Evolutionary conservation across 202 grass and related monocot genomes (phyloP), one percentile per base, ranked within the genome.

Genomic region (Eragrostis tef): DNA sequence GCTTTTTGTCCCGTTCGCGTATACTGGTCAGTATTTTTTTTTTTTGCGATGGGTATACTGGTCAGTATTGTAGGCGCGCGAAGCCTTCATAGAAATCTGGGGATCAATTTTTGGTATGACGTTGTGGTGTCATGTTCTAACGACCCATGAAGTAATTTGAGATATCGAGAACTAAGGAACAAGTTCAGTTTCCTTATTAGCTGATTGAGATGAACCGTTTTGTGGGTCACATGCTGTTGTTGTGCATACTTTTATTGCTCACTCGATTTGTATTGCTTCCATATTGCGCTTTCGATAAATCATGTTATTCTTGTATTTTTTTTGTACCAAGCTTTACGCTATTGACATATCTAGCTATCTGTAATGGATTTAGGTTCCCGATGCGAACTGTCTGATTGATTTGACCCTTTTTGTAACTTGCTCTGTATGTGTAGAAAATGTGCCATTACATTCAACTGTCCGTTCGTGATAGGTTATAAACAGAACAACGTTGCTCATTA

Each of bases 41-140:
- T n/a, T n/a, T n/a, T n/a, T n/a, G n/a, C n/a, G n/a, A n/a, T n/a
- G n/a, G n/a, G 58, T 41, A 1, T 25, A 21, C 6, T 56, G 9
- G 15, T 47, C 9, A 56, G 6, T 48, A 20, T 11, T 73, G 16
- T 67, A n/a, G 39, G 13, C 12, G 21, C 15, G 11, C 15, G 16
- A 7, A 64, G 47, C 56, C 74, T 75, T 75, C 24, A 6, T 21
- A 4, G 73, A 73, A 58, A 8, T 26, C 11, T 67, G 67, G 42
- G 22, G 59, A 25, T 68, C 19, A 79, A 61, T 78, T 78, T 78
- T 19, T 17, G 51, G 58, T 43, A 44, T 51, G 3, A 67, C 16
- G 78, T 19, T 31, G 22, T 13, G 20, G 41, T 51, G 4, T 53
- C 10, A 6, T 67, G 14, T 68, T 36, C 36, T 9, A 41, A 6